Percentiles rank a stretch among this genome's conserved stretches.
Evolutionary conservation across 345 rosid species (phyloP).

Genomic region (Excoecaria agallocha): DNA sequence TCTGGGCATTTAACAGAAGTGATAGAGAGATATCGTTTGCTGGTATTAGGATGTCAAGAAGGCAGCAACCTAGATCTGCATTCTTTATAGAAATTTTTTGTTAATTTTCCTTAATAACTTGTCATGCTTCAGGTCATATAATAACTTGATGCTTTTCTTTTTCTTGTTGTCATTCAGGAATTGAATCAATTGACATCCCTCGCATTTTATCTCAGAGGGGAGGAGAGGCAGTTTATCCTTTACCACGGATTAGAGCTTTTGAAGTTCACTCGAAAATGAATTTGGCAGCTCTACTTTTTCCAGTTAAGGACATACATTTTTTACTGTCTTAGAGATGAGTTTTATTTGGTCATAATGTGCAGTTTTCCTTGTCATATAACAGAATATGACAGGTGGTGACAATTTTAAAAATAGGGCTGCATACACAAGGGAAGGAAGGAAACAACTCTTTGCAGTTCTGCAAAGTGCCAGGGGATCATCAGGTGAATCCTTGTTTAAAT

Average conservation of each 20-base stretch:
- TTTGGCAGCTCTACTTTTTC: constrained; percentile 79
- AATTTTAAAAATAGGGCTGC: constrained; percentile 73
- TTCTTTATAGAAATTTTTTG: neutral
- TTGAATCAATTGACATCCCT: constrained; percentile 83
- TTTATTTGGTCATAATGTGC: constrained; percentile 20
- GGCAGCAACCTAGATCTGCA: neutral
- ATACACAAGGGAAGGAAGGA: constrained; percentile 92
- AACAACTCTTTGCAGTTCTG: constrained; percentile 92
- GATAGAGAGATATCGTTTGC: neutral
- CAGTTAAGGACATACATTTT: constrained; percentile 53
- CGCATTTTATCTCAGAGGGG: constrained; percentile 89
- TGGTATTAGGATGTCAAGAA: neutral
- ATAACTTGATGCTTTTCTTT: constrained; percentile 13
- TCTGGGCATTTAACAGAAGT: neutral
- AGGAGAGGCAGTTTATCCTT: constrained; percentile 94
- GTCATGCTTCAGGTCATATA: constrained; percentile 6
- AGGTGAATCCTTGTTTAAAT: constrained; percentile 46
- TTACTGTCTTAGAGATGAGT: constrained; percentile 14
- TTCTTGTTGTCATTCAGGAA: constrained; percentile 50
- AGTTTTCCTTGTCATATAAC: constrained; percentile 23
- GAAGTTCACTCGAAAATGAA: constrained; percentile 95
- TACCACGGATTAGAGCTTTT: constrained; percentile 73
- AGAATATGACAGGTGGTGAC: constrained; percentile 62
- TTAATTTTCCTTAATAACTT: neutral
- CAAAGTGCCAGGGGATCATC: constrained; percentile 99